A percentile compares a stretch with the other conserved stretches of the same genome.
Conservation (phyloP, 75 land plant genomes). For the Azolla pinnata region DNA sequence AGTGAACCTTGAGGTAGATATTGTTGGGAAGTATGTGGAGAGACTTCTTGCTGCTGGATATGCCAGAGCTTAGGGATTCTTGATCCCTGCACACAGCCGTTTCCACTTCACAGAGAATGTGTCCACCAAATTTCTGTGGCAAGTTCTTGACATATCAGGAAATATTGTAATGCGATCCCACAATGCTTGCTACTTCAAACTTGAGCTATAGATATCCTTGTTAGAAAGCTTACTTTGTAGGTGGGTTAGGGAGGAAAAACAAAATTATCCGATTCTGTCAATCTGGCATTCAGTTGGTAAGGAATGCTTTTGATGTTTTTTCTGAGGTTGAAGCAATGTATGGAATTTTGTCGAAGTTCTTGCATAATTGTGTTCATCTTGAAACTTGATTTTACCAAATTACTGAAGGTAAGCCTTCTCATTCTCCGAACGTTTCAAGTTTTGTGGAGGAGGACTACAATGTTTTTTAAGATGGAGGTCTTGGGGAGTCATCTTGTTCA, state of each 20-base stretch:
- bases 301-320: not conserved
- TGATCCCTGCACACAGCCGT: too few relatives aligned
- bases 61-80: not conserved
- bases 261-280: not conserved
- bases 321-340: not conserved
- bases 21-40: conserved; percentile 90
- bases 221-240: not conserved
- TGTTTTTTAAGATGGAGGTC: too few relatives aligned
- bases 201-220: not conserved
- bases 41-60: conserved; percentile 50
- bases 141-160: not conserved
- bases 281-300: not conserved
- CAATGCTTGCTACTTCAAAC: not conserved
- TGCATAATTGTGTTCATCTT: not conserved
- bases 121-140: not conserved
- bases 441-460: too few relatives aligned
- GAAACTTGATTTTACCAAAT: too few relatives aligned
- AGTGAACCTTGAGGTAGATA: conserved; percentile 94
- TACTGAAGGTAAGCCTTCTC: too few relatives aligned
- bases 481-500: too few relatives aligned
- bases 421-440: too few relatives aligned
- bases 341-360: too few relatives aligned
- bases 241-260: not conserved
- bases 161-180: not conserved
- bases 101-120: too few relatives aligned